A percentile compares a stretch with the other conserved stretches of the same genome.
Conservation (phyloP, 2,329 filamentous ascomycete genomes). For the Sporothrix sp. region DNA sequence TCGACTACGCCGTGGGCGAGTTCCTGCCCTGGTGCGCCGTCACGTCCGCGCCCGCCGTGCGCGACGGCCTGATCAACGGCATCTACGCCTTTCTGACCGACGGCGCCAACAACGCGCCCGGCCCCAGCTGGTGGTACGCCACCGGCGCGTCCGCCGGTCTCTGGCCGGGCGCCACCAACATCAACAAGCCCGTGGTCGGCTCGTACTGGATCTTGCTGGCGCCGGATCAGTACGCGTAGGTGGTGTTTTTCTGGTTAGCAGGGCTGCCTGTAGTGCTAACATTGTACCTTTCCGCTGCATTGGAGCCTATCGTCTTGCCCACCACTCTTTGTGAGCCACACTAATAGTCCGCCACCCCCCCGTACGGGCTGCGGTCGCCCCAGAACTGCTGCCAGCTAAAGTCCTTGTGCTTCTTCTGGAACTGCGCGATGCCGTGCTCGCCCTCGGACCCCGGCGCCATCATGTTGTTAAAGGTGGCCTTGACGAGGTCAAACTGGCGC, state of each 20-base stretch:
- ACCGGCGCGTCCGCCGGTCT: not conserved
- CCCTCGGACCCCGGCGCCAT: conserved; percentile 4
- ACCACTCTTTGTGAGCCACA: no score
- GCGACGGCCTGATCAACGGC: conserved; percentile 2
- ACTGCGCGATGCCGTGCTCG: conserved; percentile 7
- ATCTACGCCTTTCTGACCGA: conserved; percentile 2
- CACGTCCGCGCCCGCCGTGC: conserved; percentile 1
- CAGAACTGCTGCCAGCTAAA: conserved; percentile 7
- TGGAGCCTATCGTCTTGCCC: no score
- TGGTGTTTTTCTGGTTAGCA: no score
- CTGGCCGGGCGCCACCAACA: conserved; percentile 2
- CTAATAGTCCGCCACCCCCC: not conserved
- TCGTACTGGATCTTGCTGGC: conserved; percentile 21
- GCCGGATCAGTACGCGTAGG: not conserved
- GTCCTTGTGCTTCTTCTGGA: conserved; percentile 3
- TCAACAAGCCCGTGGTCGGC: conserved; percentile 5
- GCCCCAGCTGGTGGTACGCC: conserved; percentile 8
- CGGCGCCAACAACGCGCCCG: not conserved
- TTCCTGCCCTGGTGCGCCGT: conserved; percentile 7
- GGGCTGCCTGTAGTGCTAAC: no score
- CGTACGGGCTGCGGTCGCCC: not conserved
- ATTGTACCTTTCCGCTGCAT: no score
- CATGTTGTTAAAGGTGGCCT: conserved; percentile 6
- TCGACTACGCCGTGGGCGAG: conserved; percentile 6
- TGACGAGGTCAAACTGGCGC: not conserved